Base-by-base conservation (phyloP, 2,329 filamentous ascomycete genomes). In the Diaporthe citrichinensis region DNA sequence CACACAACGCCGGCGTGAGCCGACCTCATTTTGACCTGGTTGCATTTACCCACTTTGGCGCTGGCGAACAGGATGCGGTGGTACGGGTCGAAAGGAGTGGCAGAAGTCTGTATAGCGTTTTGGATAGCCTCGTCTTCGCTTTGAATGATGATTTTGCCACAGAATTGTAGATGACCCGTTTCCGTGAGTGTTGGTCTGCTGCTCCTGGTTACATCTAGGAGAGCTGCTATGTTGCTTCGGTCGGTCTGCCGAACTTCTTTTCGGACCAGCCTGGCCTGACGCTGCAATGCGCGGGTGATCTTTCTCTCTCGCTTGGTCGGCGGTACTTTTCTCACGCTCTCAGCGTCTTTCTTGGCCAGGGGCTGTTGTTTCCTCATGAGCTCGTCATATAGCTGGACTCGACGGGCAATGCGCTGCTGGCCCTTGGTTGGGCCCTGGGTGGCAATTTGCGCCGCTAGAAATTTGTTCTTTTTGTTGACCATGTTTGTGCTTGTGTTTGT, bases 381-480 rank as follows among this genome's bases (percentile, higher is more conserved):
- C 39, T 44, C 59, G 59, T 62, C 39, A 28, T 62, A 14, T 7
- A 9, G n/a, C 36, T 62, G 59, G 36, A 44, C 39, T 39, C 59
- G 59, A n/a, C 59, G 59, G 36, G n/a, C 59, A n/a, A 44, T 62
- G 36, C 59, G 59, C 17, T 31, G 59, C 15, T 62, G 59, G 36
- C 36, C 58, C 7, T 44, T 62, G n/a, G 58, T 62, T 3, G 58
- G 58, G n/a, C 59, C 59, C 7, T 62, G 14, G 39, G 59, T 62
- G 36, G 59, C 39, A 1, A 62, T 9, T 12, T 62, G 59, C 14
- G 36, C n/a, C 25, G 36, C 36, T 6, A 62, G 39, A 25, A 15
- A 20, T 34, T 20, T 62, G 7, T 44, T 62, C 39, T 62, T 62
- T 17, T 62, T 28, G 7, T 62, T 62, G n/a, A 9, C n/a, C 59